A percentile compares a stretch with the other conserved stretches of the same genome.
phyloP scores from a whole-genome alignment of 768 basidiomycete species.

The Trametes meyenii region DNA sequence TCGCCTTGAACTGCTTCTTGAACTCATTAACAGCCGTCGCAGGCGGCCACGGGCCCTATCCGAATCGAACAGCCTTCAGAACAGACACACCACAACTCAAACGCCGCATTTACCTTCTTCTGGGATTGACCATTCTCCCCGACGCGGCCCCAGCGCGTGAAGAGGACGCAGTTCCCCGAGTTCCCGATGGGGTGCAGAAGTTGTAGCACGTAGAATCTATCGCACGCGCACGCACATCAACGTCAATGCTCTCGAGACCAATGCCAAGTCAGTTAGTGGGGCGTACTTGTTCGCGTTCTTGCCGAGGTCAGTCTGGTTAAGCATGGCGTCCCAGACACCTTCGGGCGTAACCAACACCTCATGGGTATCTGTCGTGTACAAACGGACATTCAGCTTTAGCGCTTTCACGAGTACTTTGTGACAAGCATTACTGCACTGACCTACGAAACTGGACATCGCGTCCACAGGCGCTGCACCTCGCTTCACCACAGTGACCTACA shows the following conservation, averaged over 20 bases:
- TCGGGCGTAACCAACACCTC: conserved; percentile 49
- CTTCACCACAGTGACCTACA: conserved; percentile 50
- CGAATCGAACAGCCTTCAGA: not conserved
- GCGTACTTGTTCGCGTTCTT: conserved; percentile 53
- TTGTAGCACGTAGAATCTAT: conserved; percentile 62
- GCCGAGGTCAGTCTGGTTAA: conserved; percentile 61
- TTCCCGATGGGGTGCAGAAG: conserved; percentile 53
- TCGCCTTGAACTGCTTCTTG: conserved; percentile 62
- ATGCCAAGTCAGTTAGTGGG: too few species aligned
- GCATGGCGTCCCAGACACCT: conserved; percentile 60
- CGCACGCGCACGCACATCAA: not conserved
- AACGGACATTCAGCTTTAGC: not conserved
- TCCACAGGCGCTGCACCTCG: conserved; percentile 61
- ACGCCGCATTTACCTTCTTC: conserved; percentile 43
- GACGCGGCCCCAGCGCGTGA: conserved; percentile 64
- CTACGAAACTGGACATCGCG: conserved; percentile 44
- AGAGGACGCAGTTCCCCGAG: conserved; percentile 40
- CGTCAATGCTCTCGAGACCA: not conserved
- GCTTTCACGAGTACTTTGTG: not conserved
- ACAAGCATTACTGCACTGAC: conserved; percentile 39
- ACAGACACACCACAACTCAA: not conserved
- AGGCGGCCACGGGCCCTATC: conserved; percentile 52
- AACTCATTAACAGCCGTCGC: conserved; percentile 50
- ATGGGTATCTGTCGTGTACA: conserved; percentile 45
- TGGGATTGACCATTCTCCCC: conserved; percentile 57